Percentiles rank a stretch among this genome's conserved stretches.
Conservation (phyloP, 495 filamentous ascomycete species). For the Pyronema domesticum region DNA sequence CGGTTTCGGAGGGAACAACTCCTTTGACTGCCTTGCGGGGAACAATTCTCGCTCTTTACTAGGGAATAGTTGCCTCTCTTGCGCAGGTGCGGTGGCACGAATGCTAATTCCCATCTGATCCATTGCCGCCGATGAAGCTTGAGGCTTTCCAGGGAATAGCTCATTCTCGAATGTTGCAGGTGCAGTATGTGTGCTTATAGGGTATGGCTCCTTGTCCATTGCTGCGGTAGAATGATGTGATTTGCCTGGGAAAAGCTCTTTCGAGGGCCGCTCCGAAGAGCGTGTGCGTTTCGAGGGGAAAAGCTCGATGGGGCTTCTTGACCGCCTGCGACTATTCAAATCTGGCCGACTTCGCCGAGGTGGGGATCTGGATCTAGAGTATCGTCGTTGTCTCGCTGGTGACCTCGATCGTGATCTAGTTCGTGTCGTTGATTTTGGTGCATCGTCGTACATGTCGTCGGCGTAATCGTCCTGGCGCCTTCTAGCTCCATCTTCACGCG, state of each 20-base stretch:
- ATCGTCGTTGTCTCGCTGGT: background rate
- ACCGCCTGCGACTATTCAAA: background rate
- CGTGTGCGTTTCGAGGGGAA: background rate
- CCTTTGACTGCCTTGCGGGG: slow-evolving; percentile 6
- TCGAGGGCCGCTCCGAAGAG: background rate
- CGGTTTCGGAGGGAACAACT: slow-evolving; percentile 3
- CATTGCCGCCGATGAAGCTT: slow-evolving; percentile 2
- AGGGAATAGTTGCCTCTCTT: slow-evolving; percentile 1
- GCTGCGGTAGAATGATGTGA: background rate
- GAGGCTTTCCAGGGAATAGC: slow-evolving; percentile 18
- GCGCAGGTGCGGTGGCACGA: background rate
- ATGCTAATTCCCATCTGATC: background rate
- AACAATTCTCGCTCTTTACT: slow-evolving; percentile 14
- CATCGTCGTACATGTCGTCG: slow-evolving; percentile 21
- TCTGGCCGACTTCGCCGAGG: background rate
- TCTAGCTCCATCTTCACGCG: slow-evolving; percentile 13
- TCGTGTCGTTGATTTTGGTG: background rate
- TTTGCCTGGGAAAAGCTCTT: slow-evolving; percentile 2
- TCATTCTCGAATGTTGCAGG: slow-evolving; percentile 6
- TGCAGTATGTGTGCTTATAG: background rate
- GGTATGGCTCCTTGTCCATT: background rate
- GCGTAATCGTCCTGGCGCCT: slow-evolving; percentile 10
- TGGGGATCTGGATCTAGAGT: background rate
- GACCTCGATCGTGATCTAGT: background rate
- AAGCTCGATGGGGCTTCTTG: background rate